Conservation (phyloP, 768 basidiomycete species). For the Russula brevipes region DNA sequence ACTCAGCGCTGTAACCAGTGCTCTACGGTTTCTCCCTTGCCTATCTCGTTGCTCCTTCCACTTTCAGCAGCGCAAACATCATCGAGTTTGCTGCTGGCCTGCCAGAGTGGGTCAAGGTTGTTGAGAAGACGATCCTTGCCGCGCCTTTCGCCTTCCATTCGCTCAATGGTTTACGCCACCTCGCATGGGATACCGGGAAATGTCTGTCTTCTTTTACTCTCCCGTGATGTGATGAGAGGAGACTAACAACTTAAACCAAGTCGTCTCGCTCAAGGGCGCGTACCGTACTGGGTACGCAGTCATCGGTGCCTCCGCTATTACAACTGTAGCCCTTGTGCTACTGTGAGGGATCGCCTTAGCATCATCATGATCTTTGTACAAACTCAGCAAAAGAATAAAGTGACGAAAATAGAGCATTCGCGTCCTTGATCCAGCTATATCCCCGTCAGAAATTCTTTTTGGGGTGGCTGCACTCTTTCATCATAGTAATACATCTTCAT, state of each 20-base stretch:
- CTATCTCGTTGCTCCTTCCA: slow-evolving; percentile 77
- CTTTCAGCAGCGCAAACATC: slow-evolving; percentile 74
- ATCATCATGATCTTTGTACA: background rate
- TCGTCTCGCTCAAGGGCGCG: slow-evolving; percentile 71
- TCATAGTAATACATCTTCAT: background rate
- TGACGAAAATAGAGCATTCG: background rate
- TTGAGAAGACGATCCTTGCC: slow-evolving; percentile 74
- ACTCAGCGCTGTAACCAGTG: slow-evolving; percentile 41
- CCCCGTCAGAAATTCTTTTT: background rate
- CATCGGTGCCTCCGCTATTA: slow-evolving; percentile 67
- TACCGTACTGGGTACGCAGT: slow-evolving; percentile 83
- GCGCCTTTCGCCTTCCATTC: slow-evolving; percentile 88
- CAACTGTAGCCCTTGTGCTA: slow-evolving; percentile 66
- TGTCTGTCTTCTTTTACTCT: slow-evolving; percentile 49
- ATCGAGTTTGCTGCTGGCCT: slow-evolving; percentile 64
- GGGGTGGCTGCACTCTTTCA: background rate
- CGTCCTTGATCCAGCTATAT: background rate
- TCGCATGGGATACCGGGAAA: slow-evolving; percentile 84
- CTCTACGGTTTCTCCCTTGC: slow-evolving; percentile 85
- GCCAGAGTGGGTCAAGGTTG: slow-evolving; percentile 71
- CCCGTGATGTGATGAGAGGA: background rate
- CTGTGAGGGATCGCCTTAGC: slow-evolving; percentile 31
- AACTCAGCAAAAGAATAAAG: background rate
- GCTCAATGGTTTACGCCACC: slow-evolving; percentile 85
- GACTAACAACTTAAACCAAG: slow-evolving; percentile 37